phyloP scores from a whole-genome alignment of 345 rosid species.

The Microthlaspi erraticum region DNA sequence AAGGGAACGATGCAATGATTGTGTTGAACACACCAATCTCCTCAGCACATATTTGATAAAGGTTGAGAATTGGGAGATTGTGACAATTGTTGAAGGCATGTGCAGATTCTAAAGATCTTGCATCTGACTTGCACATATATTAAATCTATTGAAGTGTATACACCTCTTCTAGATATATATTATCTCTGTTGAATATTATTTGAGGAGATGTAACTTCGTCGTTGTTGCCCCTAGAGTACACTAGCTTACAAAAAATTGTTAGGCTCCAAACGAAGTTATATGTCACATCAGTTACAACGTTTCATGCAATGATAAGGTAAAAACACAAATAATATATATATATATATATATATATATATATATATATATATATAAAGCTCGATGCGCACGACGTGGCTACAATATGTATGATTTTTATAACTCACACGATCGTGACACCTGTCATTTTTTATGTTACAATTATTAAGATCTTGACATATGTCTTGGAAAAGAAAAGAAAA shows the following conservation, averaged over 20 bases:
- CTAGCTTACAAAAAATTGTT: neutral
- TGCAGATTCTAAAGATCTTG: constrained; percentile 27
- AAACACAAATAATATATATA: neutral
- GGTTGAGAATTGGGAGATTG: constrained; percentile 4
- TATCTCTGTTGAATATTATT: neutral
- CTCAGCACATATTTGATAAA: neutral
- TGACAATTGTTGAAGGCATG: constrained; percentile 16
- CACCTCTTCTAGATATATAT: constrained; percentile 9
- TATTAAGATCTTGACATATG: too few relatives aligned
- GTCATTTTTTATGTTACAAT: too few relatives aligned
- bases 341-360: neutral
- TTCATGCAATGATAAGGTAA: constrained; percentile 12
- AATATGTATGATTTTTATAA: too few relatives aligned
- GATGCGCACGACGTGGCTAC: too few relatives aligned
- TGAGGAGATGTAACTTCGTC: neutral
- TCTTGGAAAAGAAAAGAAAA: too few relatives aligned
- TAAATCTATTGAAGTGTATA: neutral
- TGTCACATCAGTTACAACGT: constrained; percentile 1
- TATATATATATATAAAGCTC: too few relatives aligned
- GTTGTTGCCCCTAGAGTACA: neutral
- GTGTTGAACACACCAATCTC: constrained; percentile 19
- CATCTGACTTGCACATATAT: neutral
- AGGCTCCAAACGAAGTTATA: too few relatives aligned
- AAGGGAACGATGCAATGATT: constrained; percentile 13
- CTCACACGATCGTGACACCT: too few relatives aligned